Base-by-base conservation (phyloP, 2,329 filamentous ascomycete genomes). In the Colletotrichum musicola region DNA sequence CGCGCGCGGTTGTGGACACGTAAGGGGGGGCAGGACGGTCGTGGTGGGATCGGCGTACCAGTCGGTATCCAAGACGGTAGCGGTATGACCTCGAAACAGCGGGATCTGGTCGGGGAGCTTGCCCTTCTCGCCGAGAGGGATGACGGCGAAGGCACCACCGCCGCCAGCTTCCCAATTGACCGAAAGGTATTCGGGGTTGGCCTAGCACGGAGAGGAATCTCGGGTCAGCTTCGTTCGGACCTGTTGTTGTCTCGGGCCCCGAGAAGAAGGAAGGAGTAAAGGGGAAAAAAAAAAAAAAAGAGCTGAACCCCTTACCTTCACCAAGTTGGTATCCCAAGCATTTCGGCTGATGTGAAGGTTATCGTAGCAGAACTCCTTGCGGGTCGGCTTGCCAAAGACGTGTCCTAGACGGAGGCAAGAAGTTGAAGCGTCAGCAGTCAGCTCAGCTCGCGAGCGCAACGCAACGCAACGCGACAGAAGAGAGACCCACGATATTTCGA, bases 121-220 rank as follows among this genome's bases (percentile, higher is more conserved):
- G 72, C 96, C 96, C 75, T 89, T 91, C 86, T 99, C 95, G 74
- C 91, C 89, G 75, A 97, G 82, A 69, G 96, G 96, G 74, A 99
- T 94, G 74, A 99, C 95, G 63, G 96, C 96, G 78, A 99, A 98
- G 75, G 96, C 95, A 78, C 96, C 96, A 76, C 96, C 96, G 71
- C 96, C 96, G 79, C 94, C 93, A 46, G 96, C 88, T 83, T 99
- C 95, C 96, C 96, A 99, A 87, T 99, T 99, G 84, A 99, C 95
- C 6, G 96, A 92, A 74, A 99, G 88, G 81, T 96, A 98, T 81
- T 97, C 91, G 57, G 96, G 95, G 81, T 99, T 99, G 80, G 90
- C 96, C 94, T 97, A 78, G 27, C 22, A 58, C n/a, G n/a, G 46
- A 2, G 47, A 20, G 13, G 49, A 27, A 54, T 25, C 22, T 62